These are phyloP conservation scores for Biscutella auriculata DNA, from an alignment of 441 rosid genomes.

Conservation along the genomic window DNA sequence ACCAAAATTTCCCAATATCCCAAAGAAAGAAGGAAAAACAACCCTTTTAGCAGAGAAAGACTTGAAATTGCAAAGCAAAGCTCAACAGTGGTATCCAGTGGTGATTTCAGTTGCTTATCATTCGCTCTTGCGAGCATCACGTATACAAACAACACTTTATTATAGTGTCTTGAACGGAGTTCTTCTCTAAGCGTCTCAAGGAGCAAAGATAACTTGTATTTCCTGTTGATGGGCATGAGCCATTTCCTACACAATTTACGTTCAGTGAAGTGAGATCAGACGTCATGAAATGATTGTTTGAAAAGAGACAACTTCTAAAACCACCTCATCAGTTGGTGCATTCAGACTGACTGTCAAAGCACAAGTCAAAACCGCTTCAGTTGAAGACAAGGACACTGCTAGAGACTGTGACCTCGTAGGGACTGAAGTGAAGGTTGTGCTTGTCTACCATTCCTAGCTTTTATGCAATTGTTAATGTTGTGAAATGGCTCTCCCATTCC, in stretches of 20 bases:
- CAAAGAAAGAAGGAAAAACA: neutral
- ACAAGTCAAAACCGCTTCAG: conserved; percentile 62
- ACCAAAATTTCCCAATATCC: neutral
- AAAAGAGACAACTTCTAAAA: neutral
- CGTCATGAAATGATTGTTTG: neutral
- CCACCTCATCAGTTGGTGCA: conserved; percentile 91
- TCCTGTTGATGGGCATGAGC: conserved; percentile 89
- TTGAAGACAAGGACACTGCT: conserved; percentile 95
- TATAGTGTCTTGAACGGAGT: conserved; percentile 42
- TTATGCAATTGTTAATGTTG: conserved; percentile 63
- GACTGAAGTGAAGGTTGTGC: conserved; percentile 86
- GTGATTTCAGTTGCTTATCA: conserved; percentile 47
- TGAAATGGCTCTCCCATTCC: conserved; percentile 99
- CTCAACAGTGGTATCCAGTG: neutral
- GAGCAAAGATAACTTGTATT: conserved; percentile 59
- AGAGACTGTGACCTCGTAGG: conserved; percentile 80
- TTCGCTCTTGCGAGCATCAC: conserved; percentile 86
- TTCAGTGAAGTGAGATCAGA: neutral
- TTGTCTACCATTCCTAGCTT: conserved; percentile 82
- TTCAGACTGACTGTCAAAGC: conserved; percentile 88
- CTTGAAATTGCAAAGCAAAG: neutral
- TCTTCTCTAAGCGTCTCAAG: conserved; percentile 69
- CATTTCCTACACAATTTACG: conserved; percentile 47
- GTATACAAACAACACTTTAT: conserved; percentile 78
- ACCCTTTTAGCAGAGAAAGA: neutral